These are phyloP conservation scores for Moniliophthora roreri DNA, from an alignment of 1,284 basidiomycete genomes.

Conservation along the genomic window DNA sequence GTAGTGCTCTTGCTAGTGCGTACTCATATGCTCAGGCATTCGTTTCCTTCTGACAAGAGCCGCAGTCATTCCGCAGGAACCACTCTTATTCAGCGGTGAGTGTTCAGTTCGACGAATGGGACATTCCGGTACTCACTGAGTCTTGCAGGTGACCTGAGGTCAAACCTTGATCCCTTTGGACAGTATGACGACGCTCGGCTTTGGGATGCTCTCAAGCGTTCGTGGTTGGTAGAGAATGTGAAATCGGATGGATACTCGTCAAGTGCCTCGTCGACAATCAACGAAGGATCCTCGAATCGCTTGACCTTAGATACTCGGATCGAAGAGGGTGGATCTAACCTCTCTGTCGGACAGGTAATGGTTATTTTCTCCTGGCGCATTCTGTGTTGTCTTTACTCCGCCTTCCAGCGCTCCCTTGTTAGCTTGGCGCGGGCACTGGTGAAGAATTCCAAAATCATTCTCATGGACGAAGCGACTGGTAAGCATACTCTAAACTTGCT, in stretches of 20 bases:
- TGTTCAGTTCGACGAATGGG: not conserved
- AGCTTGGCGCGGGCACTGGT: slow-evolving; percentile 15
- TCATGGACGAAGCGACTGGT: slow-evolving; percentile 17
- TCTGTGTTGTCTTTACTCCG: not conserved
- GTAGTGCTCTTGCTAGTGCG: slow-evolving; percentile 40
- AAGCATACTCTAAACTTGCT: not conserved
- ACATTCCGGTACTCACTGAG: slow-evolving; percentile 15
- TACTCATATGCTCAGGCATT: not conserved
- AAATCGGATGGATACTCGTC: not conserved
- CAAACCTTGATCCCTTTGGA: slow-evolving; percentile 70
- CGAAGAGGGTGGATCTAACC: slow-evolving; percentile 7
- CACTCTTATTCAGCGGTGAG: slow-evolving; percentile 48
- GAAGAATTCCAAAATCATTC: slow-evolving; percentile 15
- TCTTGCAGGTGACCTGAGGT: slow-evolving; percentile 56
- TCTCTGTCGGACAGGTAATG: slow-evolving; percentile 9
- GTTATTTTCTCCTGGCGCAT: not conserved
- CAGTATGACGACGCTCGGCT: slow-evolving; percentile 56
- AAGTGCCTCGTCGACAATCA: not conserved
- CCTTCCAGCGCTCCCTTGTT: slow-evolving; percentile 1
- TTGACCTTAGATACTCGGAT: slow-evolving; percentile 7
- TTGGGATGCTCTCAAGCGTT: slow-evolving; percentile 61
- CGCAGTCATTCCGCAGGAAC: slow-evolving; percentile 51
- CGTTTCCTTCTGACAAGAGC: not conserved
- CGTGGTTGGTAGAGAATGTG: slow-evolving; percentile 46
- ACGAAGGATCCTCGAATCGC: slow-evolving; percentile 2